Conservation (phyloP, 2,329 filamentous ascomycete genomes). For the Fusarium sp. region DNA sequence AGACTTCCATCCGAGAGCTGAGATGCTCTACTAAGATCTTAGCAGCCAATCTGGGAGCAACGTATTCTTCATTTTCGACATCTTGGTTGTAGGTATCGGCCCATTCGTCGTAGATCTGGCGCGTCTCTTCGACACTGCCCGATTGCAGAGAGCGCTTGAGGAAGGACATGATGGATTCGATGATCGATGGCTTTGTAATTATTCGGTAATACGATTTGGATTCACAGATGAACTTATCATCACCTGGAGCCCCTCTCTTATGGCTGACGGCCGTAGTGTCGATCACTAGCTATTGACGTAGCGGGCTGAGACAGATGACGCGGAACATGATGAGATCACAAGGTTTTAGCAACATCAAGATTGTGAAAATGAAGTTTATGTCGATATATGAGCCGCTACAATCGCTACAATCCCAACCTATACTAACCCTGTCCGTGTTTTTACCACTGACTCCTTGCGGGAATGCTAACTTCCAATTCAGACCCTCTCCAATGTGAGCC, state of each 20-base stretch:
- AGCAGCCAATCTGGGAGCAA: conserved; percentile 54
- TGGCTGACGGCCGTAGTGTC: too few species aligned
- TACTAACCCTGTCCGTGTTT: too few species aligned
- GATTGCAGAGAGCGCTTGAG: conserved; percentile 8
- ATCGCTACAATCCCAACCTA: background rate
- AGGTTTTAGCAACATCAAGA: background rate
- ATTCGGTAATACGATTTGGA: too few species aligned
- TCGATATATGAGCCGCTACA: background rate
- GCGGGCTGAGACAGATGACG: background rate
- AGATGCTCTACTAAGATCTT: conserved; percentile 45
- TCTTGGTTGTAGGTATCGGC: conserved; percentile 47
- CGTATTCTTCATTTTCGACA: conserved; percentile 51
- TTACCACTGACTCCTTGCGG: too few species aligned
- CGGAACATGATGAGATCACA: background rate
- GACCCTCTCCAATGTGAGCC: too few species aligned
- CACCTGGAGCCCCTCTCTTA: too few species aligned
- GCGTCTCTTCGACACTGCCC: conserved; percentile 10
- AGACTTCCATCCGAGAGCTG: conserved; percentile 6
- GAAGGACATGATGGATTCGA: conserved; percentile 1
- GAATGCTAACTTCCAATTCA: too few species aligned
- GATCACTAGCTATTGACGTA: background rate
- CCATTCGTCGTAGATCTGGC: conserved; percentile 44
- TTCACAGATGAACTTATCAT: too few species aligned
- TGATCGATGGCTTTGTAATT: background rate
- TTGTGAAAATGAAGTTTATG: background rate